Base-by-base conservation (phyloP, 768 basidiomycete species). In the Mycena leptocephala region DNA sequence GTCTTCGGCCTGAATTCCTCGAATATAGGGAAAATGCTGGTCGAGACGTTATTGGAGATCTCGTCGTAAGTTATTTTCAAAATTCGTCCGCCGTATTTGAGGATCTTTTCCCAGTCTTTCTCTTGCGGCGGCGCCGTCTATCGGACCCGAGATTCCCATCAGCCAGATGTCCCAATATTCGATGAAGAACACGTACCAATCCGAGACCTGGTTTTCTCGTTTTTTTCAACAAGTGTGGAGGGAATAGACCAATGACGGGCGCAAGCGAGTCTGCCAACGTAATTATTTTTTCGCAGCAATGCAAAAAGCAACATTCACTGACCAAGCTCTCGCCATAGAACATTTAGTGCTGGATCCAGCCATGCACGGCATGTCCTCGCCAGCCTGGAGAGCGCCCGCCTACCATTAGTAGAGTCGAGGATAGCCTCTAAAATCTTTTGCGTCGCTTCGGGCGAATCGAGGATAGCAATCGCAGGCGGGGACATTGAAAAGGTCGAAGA, bases 341-440 rank as follows among this genome's bases (percentile, higher is more conserved):
- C 86, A 81, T 92, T 87, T 78, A 95, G 81, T n/a, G 92, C 91
- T 18, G 94, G 94, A 78, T 93, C 94, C 78, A 89, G 91, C 82
- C 95, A 86, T n/a, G 92, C 91, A 76, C 89, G 91, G 84, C 95
- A 95, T 58, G 95, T 95, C 67, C 95, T 89, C 61, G 95, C 91
- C 78, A 96, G 86, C 80, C 95, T 89, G 63, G 94, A 93, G 73
- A 95, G 84, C 55, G 91, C 88, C 61, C 94, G 92, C 76, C 89
- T 91, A 43, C 95, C 95, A 77, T 89, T 90, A 7, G 94, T 91
- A 10, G 90, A 83, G 62, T 92, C 90, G 74, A 88, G 83, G 77
- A 92, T 88, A 70, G 85, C 85, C 79, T 92, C 90, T 41, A 92
- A 83, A 72, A 92, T 81, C 79, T 85, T 89, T 79, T 78, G 70